Base-by-base conservation (phyloP, 441 rosid species). In the Biscutella laevigata region DNA sequence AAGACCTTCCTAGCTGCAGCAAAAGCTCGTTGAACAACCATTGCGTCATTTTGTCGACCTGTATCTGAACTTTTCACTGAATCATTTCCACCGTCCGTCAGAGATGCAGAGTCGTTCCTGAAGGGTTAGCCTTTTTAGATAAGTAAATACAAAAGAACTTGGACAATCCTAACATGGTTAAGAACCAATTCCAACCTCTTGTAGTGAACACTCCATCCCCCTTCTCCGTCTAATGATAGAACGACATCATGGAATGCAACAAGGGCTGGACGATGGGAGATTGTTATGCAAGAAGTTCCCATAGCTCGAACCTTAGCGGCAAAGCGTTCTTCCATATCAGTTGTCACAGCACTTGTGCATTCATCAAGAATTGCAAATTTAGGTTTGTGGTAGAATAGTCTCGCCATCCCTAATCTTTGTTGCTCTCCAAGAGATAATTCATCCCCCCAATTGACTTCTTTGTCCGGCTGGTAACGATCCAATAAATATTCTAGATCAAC, bases 281-380 rank as follows among this genome's bases (percentile, higher is more conserved):
- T 94, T 69, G 99, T 94, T 78, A 94, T 94, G 74, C 99, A 94
- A 34, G 97, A 94, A 46, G 99, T 94, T 73, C 97, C 99, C 99
- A 85, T 84, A 13, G 94, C 96, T 75, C 81, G 83, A 71, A 90
- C 96, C 79, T 94, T 82, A 38, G 96, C 76, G 62, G 96, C 89
- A 71, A 94, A 94, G 2, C 97, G 80, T 69, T 94, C 97, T 74
- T 94, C 99, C 99, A 94, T 94, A 71, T 85, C 98, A 50, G 96
- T 94, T 41, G 99, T 90, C 66, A 94, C 98, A 52, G 99, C 99
- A 79, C 99, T 94, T 37, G 99, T 94, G 77, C 99, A 94, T 77
- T 90, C 99, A 71, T 94, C 99, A 68, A 94, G 98, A 78, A 94
- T 94, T 63, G 99, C 99, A 90, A 94, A 94, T 63, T 83, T 94